phyloP scores from a whole-genome alignment of 257 asterid species.

The Solanum stenotomum region DNA sequence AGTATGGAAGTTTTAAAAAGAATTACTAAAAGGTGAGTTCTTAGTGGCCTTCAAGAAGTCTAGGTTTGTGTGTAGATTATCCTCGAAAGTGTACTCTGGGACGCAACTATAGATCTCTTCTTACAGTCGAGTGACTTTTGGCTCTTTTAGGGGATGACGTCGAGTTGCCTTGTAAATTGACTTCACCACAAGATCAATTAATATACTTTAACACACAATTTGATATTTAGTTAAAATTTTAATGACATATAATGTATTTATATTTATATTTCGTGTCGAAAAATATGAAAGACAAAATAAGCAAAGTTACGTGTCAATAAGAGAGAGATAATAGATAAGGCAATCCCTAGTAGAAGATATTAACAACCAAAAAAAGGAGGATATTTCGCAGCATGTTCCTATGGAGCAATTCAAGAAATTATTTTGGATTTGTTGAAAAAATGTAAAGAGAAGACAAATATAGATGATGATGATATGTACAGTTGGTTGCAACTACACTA shows the following conservation, averaged over 20 bases:
- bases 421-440: background rate
- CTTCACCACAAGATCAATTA: no score
- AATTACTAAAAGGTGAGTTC: background rate
- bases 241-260: background rate
- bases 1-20: background rate
- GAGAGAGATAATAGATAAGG: background rate
- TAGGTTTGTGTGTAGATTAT: background rate
- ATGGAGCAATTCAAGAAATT: background rate
- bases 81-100: accelerated
- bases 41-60: background rate
- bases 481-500: slow-evolving; percentile 5
- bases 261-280: background rate
- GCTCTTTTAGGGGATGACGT: accelerated
- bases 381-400: background rate
- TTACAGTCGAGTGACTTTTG: no score
- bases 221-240: background rate
- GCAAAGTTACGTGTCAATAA: background rate
- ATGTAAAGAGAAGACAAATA: slow-evolving; percentile 4
- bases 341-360: background rate
- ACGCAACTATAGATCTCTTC: accelerated
- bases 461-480: background rate
- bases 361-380: background rate
- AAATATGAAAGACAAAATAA: background rate
- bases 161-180: no score
- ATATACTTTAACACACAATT: no score